Percentiles rank a stretch among this genome's conserved stretches.
Conservation (phyloP, 371 early-diverging fungal species). For the Fennellomyces sp. region DNA sequence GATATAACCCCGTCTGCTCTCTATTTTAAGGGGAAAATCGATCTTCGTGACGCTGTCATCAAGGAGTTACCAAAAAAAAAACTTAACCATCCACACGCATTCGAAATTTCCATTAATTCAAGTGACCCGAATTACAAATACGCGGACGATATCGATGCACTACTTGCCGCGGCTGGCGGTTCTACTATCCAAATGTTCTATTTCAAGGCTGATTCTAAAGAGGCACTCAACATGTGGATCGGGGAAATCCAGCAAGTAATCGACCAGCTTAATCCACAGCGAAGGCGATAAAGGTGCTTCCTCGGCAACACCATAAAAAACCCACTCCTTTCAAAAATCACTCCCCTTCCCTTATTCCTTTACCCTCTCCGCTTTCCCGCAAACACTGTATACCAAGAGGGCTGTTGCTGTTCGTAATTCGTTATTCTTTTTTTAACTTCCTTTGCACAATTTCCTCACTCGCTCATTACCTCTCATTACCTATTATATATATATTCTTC, state of each 20-base stretch:
- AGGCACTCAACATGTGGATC: conserved; percentile 18
- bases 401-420: conserved; percentile 6
- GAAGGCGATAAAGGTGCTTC: conserved; percentile 3
- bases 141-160: conserved; percentile 21
- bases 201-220: conserved; percentile 20
- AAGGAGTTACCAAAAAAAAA: conserved; percentile 14
- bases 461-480: not conserved
- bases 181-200: conserved; percentile 13
- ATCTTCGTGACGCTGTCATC: conserved; percentile 14
- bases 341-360: not conserved
- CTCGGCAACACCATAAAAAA: too few relatives aligned
- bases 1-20: conserved; percentile 5
- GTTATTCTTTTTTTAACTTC: not conserved
- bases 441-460: not conserved
- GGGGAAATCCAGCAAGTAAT: conserved; percentile 16
- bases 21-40: conserved; percentile 20
- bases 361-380: not conserved
- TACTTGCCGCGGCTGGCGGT: conserved; percentile 22
- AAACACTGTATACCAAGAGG: not conserved
- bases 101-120: conserved; percentile 17
- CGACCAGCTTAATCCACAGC: conserved; percentile 6
- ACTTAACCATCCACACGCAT: conserved; percentile 9
- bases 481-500: not conserved
- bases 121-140: conserved; percentile 20
- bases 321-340: not conserved